Conservation (phyloP, 805 yeast genomes). For the Debaryomyces prosopidis region DNA sequence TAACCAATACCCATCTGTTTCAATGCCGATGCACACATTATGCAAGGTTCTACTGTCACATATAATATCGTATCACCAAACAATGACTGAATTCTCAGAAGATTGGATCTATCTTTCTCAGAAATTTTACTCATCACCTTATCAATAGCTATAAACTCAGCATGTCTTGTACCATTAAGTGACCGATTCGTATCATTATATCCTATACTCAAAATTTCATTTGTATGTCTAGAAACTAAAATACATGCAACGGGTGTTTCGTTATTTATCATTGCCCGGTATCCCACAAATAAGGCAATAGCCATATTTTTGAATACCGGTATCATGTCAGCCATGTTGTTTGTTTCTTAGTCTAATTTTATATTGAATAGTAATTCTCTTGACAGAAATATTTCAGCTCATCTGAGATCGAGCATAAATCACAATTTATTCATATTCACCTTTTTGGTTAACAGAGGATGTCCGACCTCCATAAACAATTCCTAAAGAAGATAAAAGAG, state of each 20-base stretch:
- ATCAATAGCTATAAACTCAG: constrained; percentile 79
- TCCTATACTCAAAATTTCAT: constrained; percentile 66
- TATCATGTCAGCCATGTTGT: constrained; percentile 10
- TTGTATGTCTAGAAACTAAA: constrained; percentile 28
- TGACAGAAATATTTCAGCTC: not conserved
- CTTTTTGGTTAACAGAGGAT: constrained; percentile 8
- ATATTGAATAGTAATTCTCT: not conserved
- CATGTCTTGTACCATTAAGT: constrained; percentile 86
- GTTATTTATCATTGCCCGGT: constrained; percentile 32
- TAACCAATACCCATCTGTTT: constrained; percentile 72
- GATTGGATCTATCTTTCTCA: constrained; percentile 19
- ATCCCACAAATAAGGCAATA: constrained; percentile 37
- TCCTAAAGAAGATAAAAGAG: constrained; percentile 22
- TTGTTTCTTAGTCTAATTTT: not conserved
- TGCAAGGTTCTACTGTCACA: constrained; percentile 97
- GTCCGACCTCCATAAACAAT: constrained; percentile 31
- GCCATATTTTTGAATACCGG: constrained; percentile 32
- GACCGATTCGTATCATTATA: constrained; percentile 85
- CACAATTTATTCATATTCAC: not conserved
- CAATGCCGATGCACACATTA: constrained; percentile 94
- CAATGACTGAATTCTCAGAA: constrained; percentile 25
- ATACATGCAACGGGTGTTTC: constrained; percentile 48
- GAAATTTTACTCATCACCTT: constrained; percentile 33
- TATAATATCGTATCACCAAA: constrained; percentile 67
- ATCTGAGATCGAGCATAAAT: not conserved